Evolutionary conservation across 1,139 yeast genomes (phyloP), one percentile per base, ranked within the genome.

Genomic region (Casaregolazyma lundiana): DNA sequence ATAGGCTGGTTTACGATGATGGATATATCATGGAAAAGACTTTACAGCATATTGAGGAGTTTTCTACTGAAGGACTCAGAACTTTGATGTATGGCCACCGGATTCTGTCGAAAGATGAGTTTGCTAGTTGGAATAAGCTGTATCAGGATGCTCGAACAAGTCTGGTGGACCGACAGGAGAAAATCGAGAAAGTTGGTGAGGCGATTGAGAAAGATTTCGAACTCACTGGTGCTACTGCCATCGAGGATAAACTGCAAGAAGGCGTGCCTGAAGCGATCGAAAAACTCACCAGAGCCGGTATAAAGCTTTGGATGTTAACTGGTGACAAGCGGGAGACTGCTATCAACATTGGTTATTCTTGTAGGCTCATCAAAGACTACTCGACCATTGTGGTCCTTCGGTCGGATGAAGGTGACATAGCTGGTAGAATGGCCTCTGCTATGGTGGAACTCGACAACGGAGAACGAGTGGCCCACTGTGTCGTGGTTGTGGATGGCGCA

Each of bases 281-380:
- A 49, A 89, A 88, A 61, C 74, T 94, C 35, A 78, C 96, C 57
- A 75, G 95, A 51, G 98, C 98, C 0, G 96, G 96, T 4, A 89
- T 92, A 49, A 87, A 84, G 60, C 69, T 94, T 72, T 92, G 99
- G 98, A 92, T 92, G 97, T 72, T 92, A 49, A 92, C 99, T 0
- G 99, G 99, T 45, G 99, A 92, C 62, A 92, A 92, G 62, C 74
- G 97, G 50, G 99, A 94, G 65, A 94, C 99, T 0, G 98, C 99
- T 1, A 89, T 92, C 50, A 92, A 89, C 60, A 92, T 94, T 64
- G 98, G 98, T 0, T 87, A 90, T 61, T 84, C 97, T 3, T 94
- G 98, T 65, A 81, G 90, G 30, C 71, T 94, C 50, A 90, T 94
- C 57, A 87, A 90, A 61, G 98, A 92, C 59, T 94, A 85, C 62